phyloP scores from a whole-genome alignment of 1,139 yeast genomes.

The Candida freyschussii region DNA sequence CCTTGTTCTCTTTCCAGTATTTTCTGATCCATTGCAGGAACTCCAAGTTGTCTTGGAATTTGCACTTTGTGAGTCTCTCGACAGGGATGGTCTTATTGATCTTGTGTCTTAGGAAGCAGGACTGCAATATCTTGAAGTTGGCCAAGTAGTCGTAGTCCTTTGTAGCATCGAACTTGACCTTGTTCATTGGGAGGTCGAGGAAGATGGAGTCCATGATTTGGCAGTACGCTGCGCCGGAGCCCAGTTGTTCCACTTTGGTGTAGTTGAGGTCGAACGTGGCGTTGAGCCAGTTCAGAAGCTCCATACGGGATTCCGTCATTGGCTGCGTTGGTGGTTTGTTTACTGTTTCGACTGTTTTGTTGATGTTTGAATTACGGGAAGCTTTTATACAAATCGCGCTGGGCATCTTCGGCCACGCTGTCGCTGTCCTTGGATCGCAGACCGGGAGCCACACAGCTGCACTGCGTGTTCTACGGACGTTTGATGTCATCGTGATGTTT shows the following conservation, averaged over 20 bases:
- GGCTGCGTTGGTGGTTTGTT: too few species aligned
- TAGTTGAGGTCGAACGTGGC: constrained; percentile 58
- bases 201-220: constrained; percentile 84
- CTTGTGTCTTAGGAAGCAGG: constrained; percentile 63
- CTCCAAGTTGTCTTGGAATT: constrained; percentile 90
- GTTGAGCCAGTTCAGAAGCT: constrained; percentile 82
- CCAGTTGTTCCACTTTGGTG: constrained; percentile 86
- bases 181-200: constrained; percentile 73
- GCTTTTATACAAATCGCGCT: too few species aligned
- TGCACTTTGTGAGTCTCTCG: constrained; percentile 76
- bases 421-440: too few species aligned
- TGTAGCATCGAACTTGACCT: constrained; percentile 65
- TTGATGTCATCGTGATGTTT: too few species aligned
- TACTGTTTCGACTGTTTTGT: too few species aligned
- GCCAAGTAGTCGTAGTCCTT: constrained; percentile 73
- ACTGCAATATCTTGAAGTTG: constrained; percentile 83
- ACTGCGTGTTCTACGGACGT: too few species aligned
- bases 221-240: constrained; percentile 93
- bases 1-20: constrained; percentile 74
- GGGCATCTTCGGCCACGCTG: too few species aligned
- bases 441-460: too few species aligned
- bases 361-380: too few species aligned
- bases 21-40: constrained; percentile 88
- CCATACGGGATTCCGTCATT: constrained; percentile 47
- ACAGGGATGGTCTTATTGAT: constrained; percentile 78